phyloP scores from a whole-genome alignment of 1,139 yeast species.

The Lodderomyces margitis region DNA sequence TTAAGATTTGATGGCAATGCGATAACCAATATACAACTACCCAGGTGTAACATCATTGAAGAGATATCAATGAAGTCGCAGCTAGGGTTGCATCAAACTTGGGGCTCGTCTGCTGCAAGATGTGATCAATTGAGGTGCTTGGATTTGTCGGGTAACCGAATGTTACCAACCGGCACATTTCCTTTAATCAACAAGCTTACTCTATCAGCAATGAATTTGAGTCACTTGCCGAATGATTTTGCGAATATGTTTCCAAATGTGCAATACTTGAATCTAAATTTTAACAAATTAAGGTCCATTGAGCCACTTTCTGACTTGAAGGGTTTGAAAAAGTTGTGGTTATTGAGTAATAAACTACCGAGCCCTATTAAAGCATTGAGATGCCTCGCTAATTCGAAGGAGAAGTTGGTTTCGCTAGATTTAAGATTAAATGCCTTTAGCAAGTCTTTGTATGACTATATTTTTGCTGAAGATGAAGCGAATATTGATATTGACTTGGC shows the following conservation, averaged over 20 bases:
- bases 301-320: slow-evolving; percentile 28
- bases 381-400: slow-evolving; percentile 31
- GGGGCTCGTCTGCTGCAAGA: slow-evolving; percentile 8
- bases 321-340: slow-evolving; percentile 37
- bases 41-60: slow-evolving; percentile 35
- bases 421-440: slow-evolving; percentile 52
- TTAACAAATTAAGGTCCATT: slow-evolving; percentile 40
- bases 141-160: slow-evolving; percentile 41
- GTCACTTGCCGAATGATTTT: slow-evolving; percentile 35
- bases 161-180: slow-evolving; percentile 22
- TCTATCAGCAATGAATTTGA: slow-evolving; percentile 45
- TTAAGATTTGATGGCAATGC: slow-evolving; percentile 49
- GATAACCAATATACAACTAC: slow-evolving; percentile 16
- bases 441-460: slow-evolving; percentile 49
- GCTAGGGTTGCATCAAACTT: slow-evolving; percentile 11
- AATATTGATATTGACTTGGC: slow-evolving; percentile 39
- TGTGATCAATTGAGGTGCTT: slow-evolving; percentile 23
- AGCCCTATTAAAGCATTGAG: slow-evolving; percentile 34
- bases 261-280: slow-evolving; percentile 48
- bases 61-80: slow-evolving; percentile 45
- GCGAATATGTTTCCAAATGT: slow-evolving; percentile 44
- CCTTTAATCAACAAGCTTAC: slow-evolving; percentile 39
- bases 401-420: slow-evolving; percentile 41
- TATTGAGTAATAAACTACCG: slow-evolving; percentile 46
- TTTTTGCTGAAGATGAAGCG: slow-evolving; percentile 48